Evolutionary conservation across 2,329 filamentous ascomycete genomes (phyloP), one percentile per base, ranked within the genome.

Genomic region (Fusarium sp.): DNA sequence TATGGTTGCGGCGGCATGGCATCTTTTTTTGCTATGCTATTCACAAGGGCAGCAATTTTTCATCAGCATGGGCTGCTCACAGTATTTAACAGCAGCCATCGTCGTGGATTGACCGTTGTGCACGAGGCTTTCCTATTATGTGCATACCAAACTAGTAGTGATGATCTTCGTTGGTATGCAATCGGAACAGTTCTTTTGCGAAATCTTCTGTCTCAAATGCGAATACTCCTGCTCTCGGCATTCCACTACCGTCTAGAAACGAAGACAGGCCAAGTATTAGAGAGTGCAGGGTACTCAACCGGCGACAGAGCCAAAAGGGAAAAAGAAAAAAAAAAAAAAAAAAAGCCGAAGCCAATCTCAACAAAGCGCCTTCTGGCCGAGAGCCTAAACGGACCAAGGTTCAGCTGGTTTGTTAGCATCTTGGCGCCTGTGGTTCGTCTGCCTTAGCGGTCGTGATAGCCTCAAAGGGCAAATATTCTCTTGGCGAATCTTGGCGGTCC

Each of bases 401-500:
- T 70, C 47, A 57, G 57, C 48, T 58, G 44, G 43, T 50, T 44
- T 32, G 40, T 60, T 44, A 55, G 31, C 53, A 59, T 29, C 53
- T 58, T 46, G 51, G 62, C 58, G 52, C 57, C 62, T 40, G 56
- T 53, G 46, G 43, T 48, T 45, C 43, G 38, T 46, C 28, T 35
- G 24, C 41, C 39, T 59, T 66, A 45, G 61, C 25, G 42, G 52
- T 41, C 40, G 45, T 52, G 49, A 63, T 62, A 65, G 34, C 44
- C 40, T 65, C 61, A 45, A 57, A 58, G 41, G 57, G 45, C 34
- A 41, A 49, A 53, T 26, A 35, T 36, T 15, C 46, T 42, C 63
- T 64, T 59, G 61, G 62, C 62, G 54, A 45, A 49, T 59, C 67
- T 69, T 69, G 67, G 65, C 66, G 62, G 57, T 58, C 58, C 52